Base-by-base conservation (phyloP, 148 eudicot species). In the Simmondsia chinensis region DNA sequence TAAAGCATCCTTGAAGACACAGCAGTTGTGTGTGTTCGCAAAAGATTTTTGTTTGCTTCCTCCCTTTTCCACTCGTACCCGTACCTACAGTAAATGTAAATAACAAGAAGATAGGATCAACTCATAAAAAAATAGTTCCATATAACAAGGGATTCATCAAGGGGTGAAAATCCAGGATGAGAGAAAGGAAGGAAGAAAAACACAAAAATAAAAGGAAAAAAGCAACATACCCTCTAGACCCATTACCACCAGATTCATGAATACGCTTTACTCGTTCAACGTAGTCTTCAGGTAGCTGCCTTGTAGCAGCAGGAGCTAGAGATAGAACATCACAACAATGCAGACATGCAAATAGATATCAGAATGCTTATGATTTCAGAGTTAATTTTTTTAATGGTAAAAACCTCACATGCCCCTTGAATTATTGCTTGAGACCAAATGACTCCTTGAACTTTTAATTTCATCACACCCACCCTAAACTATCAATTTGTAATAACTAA, bases 1-100 rank as follows among this genome's bases (percentile, higher is more conserved):
- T 91, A 91, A 43, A 91, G 79, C 95, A 85, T 86, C 70, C 95
- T 82, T 9, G 99, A 76, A 46, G 99, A 91, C 60, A 91, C 99
- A 29, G 95, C 99, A 52, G 99, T 91, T 27, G 95, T 91, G 57
- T 91, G 99, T 45, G 99, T 91, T 34, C 95, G 86, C 64, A 89
- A 54, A 58, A 89, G 82, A 56, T 89, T 89, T 57, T 89, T 89
- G 45, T 73, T 56, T 20, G 94, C 99, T 59, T 91, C 95, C 39
- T 85, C 87, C 50, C 95, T 72, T 72, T 86, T 85, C 99, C 99
- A 91, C 5, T 76, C 89, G 66, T 80, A 91, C 33, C 76, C 88
- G 77, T 91, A 86, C 39, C 99, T 91, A 44, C 31, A 61, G 44
- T 17, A 43, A 46, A 20, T 20, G 40, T 14, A 29, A 7, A n/a